Evolutionary conservation across 441 rosid genomes (phyloP).

Genomic region (Populus hybrid): DNA sequence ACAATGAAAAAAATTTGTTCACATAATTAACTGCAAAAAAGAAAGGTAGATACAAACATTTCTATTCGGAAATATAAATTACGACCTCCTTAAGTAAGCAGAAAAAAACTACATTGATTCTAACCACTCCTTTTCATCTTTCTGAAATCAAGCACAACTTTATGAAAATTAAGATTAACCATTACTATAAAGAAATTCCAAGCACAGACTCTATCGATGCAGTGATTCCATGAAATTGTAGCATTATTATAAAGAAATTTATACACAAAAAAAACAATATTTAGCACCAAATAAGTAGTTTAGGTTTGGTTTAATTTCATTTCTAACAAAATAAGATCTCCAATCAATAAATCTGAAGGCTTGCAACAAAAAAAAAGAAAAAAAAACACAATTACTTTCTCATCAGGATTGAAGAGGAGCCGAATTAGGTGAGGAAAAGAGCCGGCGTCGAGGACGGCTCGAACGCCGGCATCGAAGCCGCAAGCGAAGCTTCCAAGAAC

Average conservation of each 20-base stretch:
- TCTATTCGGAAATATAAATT: neutral
- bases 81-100: neutral
- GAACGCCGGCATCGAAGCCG: conserved; percentile 90
- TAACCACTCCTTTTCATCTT: neutral
- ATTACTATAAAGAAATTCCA: neutral
- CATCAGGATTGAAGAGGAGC: conserved; percentile 56
- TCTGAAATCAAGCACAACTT: neutral
- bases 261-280: neutral
- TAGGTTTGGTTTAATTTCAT: neutral
- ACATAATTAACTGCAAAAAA: neutral
- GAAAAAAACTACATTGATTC: neutral
- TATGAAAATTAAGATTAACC: neutral
- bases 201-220: neutral
- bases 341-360: neutral
- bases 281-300: neutral
- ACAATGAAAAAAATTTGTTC: neutral
- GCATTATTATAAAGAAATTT: neutral
- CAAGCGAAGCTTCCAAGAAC: conserved; percentile 95
- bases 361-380: neutral
- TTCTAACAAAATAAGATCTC: neutral
- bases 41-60: neutral
- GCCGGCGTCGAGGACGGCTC: conserved; percentile 78
- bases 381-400: conserved; percentile 44
- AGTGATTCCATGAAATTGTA: neutral
- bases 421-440: conserved; percentile 58